phyloP scores from a whole-genome alignment of 371 early-diverging fungal genomes.

The Quaeritorhiza haematococci region DNA sequence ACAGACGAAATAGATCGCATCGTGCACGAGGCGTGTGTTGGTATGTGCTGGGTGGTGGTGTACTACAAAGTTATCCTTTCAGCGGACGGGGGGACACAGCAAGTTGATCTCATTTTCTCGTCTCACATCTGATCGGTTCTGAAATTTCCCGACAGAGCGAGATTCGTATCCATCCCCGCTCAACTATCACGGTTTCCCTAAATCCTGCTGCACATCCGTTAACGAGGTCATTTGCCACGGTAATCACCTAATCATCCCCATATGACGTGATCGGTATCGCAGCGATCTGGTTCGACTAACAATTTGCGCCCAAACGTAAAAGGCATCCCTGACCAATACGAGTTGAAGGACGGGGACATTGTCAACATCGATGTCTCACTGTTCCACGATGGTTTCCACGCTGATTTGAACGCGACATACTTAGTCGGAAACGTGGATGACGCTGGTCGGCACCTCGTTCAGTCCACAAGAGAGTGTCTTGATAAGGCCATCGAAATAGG shows the following conservation, averaged over 20 bases:
- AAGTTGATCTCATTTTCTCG: not conserved
- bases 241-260: constrained; percentile 67
- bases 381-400: constrained; percentile 85
- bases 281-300: constrained; percentile 82
- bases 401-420: constrained; percentile 85
- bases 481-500: constrained; percentile 83
- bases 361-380: constrained; percentile 88
- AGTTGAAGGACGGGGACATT: constrained; percentile 85
- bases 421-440: constrained; percentile 81
- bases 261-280: constrained; percentile 59
- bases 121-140: not conserved
- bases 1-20: constrained; percentile 88
- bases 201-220: constrained; percentile 84
- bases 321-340: constrained; percentile 87
- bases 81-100: not conserved
- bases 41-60: too few species aligned
- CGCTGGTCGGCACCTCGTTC: constrained; percentile 64
- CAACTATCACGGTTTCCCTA: constrained; percentile 89
- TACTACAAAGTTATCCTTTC: not conserved
- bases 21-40: constrained; percentile 82
- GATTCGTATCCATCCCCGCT: constrained; percentile 90
- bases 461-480: constrained; percentile 72
- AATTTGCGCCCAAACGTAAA: too few species aligned
- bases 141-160: constrained; percentile 36
- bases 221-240: constrained; percentile 59